These are phyloP conservation scores for Eremochloa ophiuroides DNA, from an alignment of 176 grass and related monocot species.

Conservation along the genomic window DNA sequence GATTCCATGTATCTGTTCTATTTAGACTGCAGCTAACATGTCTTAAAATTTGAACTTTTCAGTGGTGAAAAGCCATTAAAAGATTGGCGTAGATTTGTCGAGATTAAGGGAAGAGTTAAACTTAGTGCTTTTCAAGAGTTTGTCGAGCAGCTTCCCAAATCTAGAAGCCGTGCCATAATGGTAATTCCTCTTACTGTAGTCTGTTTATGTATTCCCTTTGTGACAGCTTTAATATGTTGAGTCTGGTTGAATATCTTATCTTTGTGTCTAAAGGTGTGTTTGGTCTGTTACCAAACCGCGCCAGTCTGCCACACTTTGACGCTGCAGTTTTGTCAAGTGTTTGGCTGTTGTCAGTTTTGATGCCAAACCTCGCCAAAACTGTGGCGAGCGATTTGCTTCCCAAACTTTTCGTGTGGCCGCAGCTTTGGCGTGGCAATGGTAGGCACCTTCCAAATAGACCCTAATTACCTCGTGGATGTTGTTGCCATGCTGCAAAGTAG, in stretches of 20 bases:
- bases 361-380: too few relatives aligned
- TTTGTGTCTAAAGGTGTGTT: too few relatives aligned
- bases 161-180: constrained; percentile 91
- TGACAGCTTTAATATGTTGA: background rate
- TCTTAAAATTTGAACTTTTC: constrained; percentile 28
- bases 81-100: constrained; percentile 89
- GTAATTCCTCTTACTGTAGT: constrained; percentile 47
- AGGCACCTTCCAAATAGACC: too few relatives aligned
- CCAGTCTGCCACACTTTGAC: too few relatives aligned
- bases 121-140: constrained; percentile 93
- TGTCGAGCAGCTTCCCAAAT: constrained; percentile 81
- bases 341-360: too few relatives aligned
- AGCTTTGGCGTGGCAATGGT: too few relatives aligned
- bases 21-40: constrained; percentile 27
- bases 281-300: too few relatives aligned
- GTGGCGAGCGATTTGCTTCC: too few relatives aligned
- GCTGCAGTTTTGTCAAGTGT: too few relatives aligned
- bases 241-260: background rate
- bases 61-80: constrained; percentile 94
- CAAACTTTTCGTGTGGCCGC: too few relatives aligned
- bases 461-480: background rate
- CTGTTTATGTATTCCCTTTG: background rate
- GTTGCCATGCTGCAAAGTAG: background rate
- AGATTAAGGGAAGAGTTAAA: constrained; percentile 98
- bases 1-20: background rate